Base-by-base conservation (phyloP, 306 rosid genomes). In the Nissolia schottii region DNA sequence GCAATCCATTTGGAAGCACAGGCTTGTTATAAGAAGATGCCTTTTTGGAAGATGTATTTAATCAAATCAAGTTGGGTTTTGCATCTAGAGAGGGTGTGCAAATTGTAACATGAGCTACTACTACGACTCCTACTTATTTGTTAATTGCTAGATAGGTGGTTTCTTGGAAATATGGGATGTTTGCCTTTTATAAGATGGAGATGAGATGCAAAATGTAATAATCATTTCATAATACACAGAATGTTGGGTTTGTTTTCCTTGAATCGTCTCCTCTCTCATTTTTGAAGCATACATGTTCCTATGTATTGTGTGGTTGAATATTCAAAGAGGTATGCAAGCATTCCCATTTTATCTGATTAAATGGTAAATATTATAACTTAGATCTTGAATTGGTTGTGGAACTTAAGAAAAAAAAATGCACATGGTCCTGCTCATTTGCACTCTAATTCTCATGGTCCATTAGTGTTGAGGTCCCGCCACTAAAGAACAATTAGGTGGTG, bases 1-100 rank as follows among this genome's bases (percentile, higher is more conserved):
- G 69, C 81, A 95, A 95, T 66, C 99, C 99, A 31, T 95, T 92
- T 79, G 99, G 97, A 85, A 87, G 84, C 88, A 80, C 96, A 1
- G 92, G 97, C 78, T 79, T 95, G 78, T 82, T 95, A 77, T 95
- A 79, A 87, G 46, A 51, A 23, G n/a, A n/a, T 58, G 60, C 18
- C 16, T 46, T 61, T 75, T 79, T 65, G 77, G 60, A 49, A 11
- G 51, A 53, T 62, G 72, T 72, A 77, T 84, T 68, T 80, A 64
- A 55, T 73, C 58, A 35, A n/a, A 61, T 49, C 51, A 82, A 67
- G 86, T 76, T 87, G 86, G 78, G 73, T 87, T 84, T 82, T 79
- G 76, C 71, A 76, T 79, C 81, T 49, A 79, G 78, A 66, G n/a
- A n/a, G n/a, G 78, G 77, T 56, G 79, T 81, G 87, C 70, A 81